Conservation (phyloP, 768 basidiomycete genomes). For the Leccinellum luteum region DNA sequence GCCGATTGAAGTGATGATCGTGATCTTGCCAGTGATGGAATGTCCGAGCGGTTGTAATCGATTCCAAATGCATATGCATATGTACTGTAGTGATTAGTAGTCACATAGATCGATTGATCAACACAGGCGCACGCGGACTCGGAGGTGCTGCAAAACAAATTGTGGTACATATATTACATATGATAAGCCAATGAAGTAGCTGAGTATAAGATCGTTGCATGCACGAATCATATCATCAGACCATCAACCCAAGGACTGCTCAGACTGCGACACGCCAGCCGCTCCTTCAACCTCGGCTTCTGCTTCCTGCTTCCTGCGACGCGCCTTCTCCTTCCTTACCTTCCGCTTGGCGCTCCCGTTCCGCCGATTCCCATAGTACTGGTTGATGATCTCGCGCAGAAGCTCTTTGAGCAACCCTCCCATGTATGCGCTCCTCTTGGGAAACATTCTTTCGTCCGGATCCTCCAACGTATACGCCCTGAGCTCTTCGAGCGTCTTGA, state of each 20-base stretch:
- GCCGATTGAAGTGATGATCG: not conserved
- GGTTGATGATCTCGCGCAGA: constrained; percentile 23
- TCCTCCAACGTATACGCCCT: constrained; percentile 18
- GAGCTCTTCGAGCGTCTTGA: constrained; percentile 20
- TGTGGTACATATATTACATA: too few relatives aligned
- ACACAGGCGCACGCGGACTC: too few relatives aligned
- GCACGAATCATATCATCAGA: not conserved
- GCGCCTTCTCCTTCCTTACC: constrained; percentile 6
- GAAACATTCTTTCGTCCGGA: constrained; percentile 23
- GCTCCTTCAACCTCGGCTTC: not conserved
- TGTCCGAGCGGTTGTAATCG: too few relatives aligned
- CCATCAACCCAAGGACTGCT: not conserved
- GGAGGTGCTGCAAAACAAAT: too few relatives aligned
- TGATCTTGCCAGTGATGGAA: not conserved
- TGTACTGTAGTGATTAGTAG: too few relatives aligned
- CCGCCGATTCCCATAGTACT: constrained; percentile 15
- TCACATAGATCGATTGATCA: too few relatives aligned
- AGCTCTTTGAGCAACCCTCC: constrained; percentile 32
- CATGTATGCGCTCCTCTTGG: constrained; percentile 23
- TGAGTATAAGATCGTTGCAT: not conserved
- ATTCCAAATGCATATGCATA: too few relatives aligned
- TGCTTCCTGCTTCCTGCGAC: not conserved
- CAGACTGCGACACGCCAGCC: not conserved
- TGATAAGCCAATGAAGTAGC: not conserved
- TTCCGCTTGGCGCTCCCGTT: constrained; percentile 22